phyloP scores from a whole-genome alignment of 2,329 filamentous ascomycete species.

The Exophiala sp. region DNA sequence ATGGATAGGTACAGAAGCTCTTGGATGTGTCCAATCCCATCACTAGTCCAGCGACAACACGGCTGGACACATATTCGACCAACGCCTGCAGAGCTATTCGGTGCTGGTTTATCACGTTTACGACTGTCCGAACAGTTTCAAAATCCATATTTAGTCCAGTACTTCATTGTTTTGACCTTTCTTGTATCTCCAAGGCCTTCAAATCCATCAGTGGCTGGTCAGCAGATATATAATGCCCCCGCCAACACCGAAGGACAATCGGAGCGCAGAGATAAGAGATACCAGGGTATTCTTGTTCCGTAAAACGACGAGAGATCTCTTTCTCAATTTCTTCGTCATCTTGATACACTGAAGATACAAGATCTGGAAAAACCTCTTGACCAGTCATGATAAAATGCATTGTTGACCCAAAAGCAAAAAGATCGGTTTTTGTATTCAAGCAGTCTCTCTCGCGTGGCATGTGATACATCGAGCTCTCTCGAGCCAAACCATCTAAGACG shows the following conservation, averaged over 20 bases:
- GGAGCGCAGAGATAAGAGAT: not conserved
- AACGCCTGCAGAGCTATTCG: too few relatives aligned
- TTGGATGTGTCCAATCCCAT: too few relatives aligned
- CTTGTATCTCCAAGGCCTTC: too few relatives aligned
- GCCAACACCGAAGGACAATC: slow-evolving; percentile 2
- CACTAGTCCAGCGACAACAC: too few relatives aligned
- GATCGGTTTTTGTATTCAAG: slow-evolving; percentile 4
- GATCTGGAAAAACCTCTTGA: slow-evolving; percentile 9
- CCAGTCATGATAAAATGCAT: slow-evolving; percentile 12
- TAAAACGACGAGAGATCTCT: not conserved
- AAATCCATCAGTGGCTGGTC: not conserved
- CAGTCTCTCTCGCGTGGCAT: slow-evolving; percentile 4
- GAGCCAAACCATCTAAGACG: slow-evolving; percentile 1
- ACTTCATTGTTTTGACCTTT: too few relatives aligned
- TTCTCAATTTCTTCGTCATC: not conserved
- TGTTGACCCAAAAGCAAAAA: slow-evolving; percentile 10
- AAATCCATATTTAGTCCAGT: too few relatives aligned
- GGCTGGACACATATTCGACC: too few relatives aligned
- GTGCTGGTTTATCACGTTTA: too few relatives aligned
- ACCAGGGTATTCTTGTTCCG: not conserved
- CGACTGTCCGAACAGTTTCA: too few relatives aligned
- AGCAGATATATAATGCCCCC: not conserved
- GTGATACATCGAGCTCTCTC: slow-evolving; percentile 8
- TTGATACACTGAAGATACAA: not conserved
- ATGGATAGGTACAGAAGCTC: too few relatives aligned